phyloP scores from a whole-genome alignment of 176 grass and related monocot genomes.

The Zoysia japonica region DNA sequence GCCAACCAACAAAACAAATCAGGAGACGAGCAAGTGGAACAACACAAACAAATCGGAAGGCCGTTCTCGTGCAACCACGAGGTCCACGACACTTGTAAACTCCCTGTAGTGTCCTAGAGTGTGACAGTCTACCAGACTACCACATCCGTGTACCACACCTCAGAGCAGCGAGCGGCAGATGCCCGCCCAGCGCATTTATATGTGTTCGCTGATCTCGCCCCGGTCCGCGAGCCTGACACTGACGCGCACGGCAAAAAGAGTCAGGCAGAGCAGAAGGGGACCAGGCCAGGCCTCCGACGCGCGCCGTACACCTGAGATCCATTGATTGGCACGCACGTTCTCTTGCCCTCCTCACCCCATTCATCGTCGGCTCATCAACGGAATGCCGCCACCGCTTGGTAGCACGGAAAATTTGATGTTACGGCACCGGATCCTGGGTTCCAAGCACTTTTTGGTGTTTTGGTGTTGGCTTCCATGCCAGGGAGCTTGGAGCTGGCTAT shows the following conservation, averaged over 20 bases:
- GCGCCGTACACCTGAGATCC: conserved; percentile 10
- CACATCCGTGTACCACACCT: background rate
- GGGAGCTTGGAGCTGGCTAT: background rate
- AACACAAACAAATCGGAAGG: background rate
- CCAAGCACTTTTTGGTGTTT: background rate
- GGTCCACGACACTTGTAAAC: no score
- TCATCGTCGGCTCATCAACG: background rate
- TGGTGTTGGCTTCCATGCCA: background rate
- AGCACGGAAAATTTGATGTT: background rate
- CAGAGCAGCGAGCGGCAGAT: background rate
- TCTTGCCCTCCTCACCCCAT: conserved; percentile 26
- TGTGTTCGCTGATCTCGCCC: background rate
- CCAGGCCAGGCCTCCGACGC: background rate
- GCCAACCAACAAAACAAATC: background rate
- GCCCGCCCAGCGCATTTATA: background rate
- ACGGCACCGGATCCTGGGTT: no score
- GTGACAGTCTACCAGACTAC: no score
- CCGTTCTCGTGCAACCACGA: background rate
- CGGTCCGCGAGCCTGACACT: background rate
- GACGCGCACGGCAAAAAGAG: conserved; percentile 28
- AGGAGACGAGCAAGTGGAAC: background rate
- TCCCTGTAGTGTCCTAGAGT: no score
- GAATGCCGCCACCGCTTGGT: background rate
- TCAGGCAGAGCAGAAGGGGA: conserved; percentile 15
- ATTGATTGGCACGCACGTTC: conserved; percentile 34